A percentile compares a stretch with the other conserved stretches of the same genome.
These are phyloP conservation scores for Annulohypoxylon stygium DNA, from an alignment of 495 filamentous ascomycete species.

Conservation along the genomic window DNA sequence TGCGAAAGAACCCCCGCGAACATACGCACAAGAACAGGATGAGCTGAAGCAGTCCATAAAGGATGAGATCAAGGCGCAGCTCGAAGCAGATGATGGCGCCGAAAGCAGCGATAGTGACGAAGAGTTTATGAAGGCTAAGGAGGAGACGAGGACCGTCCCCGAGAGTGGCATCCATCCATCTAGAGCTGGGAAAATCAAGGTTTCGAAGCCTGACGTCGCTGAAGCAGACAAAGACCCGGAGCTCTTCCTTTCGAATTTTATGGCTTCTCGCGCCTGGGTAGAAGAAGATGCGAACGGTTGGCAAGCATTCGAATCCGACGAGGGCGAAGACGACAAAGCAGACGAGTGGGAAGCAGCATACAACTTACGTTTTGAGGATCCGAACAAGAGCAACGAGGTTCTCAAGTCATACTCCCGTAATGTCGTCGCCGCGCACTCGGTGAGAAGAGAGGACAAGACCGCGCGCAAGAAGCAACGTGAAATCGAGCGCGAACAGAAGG, in stretches of 20 bases:
- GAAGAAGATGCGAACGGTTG: constrained; percentile 69
- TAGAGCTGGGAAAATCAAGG: constrained; percentile 60
- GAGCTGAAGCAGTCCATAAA: constrained; percentile 81
- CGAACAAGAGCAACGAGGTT: constrained; percentile 83
- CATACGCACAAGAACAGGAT: constrained; percentile 88
- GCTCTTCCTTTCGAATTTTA: constrained; percentile 87
- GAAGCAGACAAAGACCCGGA: constrained; percentile 92
- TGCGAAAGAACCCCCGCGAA: constrained; percentile 67
- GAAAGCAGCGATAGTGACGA: constrained; percentile 75
- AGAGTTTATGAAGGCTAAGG: constrained; percentile 74
- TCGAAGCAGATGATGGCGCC: constrained; percentile 58
- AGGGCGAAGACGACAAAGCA: constrained; percentile 83
- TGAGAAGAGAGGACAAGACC: constrained; percentile 83
- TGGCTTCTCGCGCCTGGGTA: constrained; percentile 90
- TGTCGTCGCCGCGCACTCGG: constrained; percentile 79
- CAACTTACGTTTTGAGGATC: constrained; percentile 96
- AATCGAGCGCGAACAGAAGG: constrained; percentile 78
- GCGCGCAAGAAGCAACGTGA: constrained; percentile 82
- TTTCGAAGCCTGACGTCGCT: constrained; percentile 73
- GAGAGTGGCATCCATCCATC: constrained; percentile 61
- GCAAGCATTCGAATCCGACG: constrained; percentile 90
- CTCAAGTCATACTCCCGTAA: constrained; percentile 90
- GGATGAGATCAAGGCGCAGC: constrained; percentile 79
- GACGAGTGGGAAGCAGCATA: constrained; percentile 94
- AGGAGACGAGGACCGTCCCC: constrained; percentile 43